A percentile compares a stretch with the other conserved stretches of the same genome.
Conservation (phyloP, 306 rosid genomes). For the Arachis hypogaea region DNA sequence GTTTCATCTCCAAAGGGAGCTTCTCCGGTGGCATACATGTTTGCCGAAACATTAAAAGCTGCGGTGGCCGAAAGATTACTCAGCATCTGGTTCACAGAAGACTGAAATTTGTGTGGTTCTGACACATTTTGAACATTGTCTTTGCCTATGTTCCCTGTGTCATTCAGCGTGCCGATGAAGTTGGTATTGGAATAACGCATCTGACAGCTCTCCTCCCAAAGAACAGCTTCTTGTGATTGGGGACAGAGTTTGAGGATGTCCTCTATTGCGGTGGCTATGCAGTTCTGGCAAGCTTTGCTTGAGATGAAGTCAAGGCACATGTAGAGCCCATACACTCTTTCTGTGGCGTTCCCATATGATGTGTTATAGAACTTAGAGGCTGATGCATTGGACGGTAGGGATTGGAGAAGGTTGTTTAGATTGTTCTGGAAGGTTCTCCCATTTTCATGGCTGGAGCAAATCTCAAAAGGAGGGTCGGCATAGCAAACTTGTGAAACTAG, state of each 20-base stretch:
- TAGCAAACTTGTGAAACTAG: slow-evolving; percentile 26
- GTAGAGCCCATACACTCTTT: slow-evolving; percentile 42
- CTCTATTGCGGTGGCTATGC: slow-evolving; percentile 43
- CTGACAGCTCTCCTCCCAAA: slow-evolving; percentile 66
- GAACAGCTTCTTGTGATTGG: slow-evolving; percentile 49
- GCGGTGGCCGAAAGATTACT: slow-evolving; percentile 43
- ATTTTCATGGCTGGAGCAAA: slow-evolving; percentile 40
- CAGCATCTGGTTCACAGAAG: slow-evolving; percentile 47
- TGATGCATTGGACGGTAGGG: slow-evolving; percentile 45
- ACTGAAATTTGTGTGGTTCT: slow-evolving; percentile 41
- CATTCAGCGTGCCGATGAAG: slow-evolving; percentile 53
- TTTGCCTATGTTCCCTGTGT: slow-evolving; percentile 36
- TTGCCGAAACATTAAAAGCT: slow-evolving; percentile 42
- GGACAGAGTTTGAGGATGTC: slow-evolving; percentile 50
- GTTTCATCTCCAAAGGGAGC: slow-evolving; percentile 38
- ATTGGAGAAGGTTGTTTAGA: slow-evolving; percentile 34
- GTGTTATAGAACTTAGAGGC: slow-evolving; percentile 37
- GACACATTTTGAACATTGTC: slow-evolving; percentile 37
- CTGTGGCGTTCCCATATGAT: slow-evolving; percentile 39
- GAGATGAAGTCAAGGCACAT: slow-evolving; percentile 54
- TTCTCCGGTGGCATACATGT: slow-evolving; percentile 54
- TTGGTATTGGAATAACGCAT: slow-evolving; percentile 53
- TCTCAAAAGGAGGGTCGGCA: slow-evolving; percentile 47
- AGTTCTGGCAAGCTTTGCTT: slow-evolving; percentile 40
- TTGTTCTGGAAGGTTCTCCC: slow-evolving; percentile 38